Evolutionary conservation across 306 rosid genomes (phyloP).

Genomic region (Castanospermum australe): DNA sequence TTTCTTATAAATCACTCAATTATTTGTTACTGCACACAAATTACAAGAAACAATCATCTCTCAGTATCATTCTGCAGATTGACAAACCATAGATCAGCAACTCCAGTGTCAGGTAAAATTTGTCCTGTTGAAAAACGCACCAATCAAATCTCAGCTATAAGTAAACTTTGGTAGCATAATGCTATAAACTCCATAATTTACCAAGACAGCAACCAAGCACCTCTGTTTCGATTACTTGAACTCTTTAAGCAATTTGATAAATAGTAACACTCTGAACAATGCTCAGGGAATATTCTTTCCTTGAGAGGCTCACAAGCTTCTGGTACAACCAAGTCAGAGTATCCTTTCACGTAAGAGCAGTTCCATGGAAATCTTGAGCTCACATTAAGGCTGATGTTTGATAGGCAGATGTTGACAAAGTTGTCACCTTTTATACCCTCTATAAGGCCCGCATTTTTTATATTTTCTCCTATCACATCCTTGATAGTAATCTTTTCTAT

Average conservation of each 20-base stretch:
- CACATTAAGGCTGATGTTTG: conserved; percentile 54
- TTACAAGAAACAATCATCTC: conserved; percentile 47
- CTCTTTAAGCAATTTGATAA: conserved; percentile 39
- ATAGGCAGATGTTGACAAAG: conserved; percentile 59
- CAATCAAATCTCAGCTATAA: conserved; percentile 38
- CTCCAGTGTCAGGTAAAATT: conserved; percentile 34
- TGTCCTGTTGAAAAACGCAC: conserved; percentile 30
- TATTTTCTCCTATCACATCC: conserved; percentile 54
- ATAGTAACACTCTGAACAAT: conserved; percentile 62
- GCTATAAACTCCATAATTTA: conserved; percentile 34
- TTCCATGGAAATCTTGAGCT: conserved; percentile 60
- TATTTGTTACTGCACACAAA: conserved; percentile 55
- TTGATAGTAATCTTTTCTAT: conserved; percentile 54
- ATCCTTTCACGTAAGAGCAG: conserved; percentile 67
- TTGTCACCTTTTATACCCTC: conserved; percentile 63
- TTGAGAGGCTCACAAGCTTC: conserved; percentile 49
- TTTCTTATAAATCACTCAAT: conserved; percentile 43
- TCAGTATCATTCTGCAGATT: conserved; percentile 31
- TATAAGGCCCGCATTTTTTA: conserved; percentile 55
- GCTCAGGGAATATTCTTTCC: conserved; percentile 54
- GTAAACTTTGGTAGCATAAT: conserved; percentile 28
- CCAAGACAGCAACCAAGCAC: conserved; percentile 44
- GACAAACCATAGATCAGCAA: conserved; percentile 39
- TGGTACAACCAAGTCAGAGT: conserved; percentile 58
- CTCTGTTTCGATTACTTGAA: conserved; percentile 33